Conservation (phyloP, 140 eudicot genomes). For the Cichorium intybus region DNA sequence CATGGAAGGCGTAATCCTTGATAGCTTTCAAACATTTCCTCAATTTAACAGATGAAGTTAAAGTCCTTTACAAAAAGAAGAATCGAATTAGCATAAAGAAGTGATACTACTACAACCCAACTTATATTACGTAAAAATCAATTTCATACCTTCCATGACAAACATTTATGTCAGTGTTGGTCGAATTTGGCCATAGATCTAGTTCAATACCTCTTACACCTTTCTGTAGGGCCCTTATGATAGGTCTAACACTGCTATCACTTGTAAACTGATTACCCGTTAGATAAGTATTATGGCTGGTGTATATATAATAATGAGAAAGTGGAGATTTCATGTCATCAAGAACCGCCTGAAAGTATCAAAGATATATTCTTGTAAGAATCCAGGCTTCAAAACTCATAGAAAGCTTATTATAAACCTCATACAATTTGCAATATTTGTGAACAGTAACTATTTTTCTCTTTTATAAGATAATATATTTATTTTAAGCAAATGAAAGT, state of each 20-base stretch:
- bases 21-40: slow-evolving; percentile 37
- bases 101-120: not conserved
- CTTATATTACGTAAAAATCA: not conserved
- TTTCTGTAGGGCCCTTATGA: slow-evolving; percentile 42
- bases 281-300: slow-evolving; percentile 65
- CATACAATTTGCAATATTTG: too few relatives aligned
- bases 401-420: not conserved
- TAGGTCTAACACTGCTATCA: slow-evolving; percentile 49
- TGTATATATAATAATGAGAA: slow-evolving; percentile 54
- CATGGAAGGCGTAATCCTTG: slow-evolving; percentile 33
- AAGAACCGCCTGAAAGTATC: slow-evolving; percentile 39
- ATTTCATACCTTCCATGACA: slow-evolving; percentile 61
- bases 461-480: too few relatives aligned
- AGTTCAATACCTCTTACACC: slow-evolving; percentile 50
- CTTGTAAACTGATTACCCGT: slow-evolving; percentile 63
- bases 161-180: slow-evolving; percentile 45
- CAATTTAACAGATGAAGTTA: slow-evolving; percentile 32
- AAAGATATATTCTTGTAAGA: slow-evolving; percentile 7
- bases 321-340: slow-evolving; percentile 66
- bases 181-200: slow-evolving; percentile 62
- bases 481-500: too few relatives aligned
- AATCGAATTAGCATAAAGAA: not conserved
- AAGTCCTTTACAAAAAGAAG: slow-evolving; percentile 24
- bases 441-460: too few relatives aligned
- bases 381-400: slow-evolving; percentile 8